Base-by-base conservation (phyloP, 805 yeast genomes). In the Candida glaebosa region DNA sequence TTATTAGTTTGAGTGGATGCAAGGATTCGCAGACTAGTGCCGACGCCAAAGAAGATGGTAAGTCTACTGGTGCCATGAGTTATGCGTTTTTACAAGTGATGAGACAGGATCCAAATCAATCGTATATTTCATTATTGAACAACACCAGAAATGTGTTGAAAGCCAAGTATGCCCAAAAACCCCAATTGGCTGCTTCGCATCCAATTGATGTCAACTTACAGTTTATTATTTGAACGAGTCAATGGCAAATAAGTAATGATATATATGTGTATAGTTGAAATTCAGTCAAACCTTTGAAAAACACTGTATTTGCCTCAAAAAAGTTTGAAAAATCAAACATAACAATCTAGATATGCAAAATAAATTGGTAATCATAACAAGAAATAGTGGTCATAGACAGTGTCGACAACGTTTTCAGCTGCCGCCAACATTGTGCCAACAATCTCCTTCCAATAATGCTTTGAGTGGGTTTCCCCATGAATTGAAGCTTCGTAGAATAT, bases 61-160 rank as follows among this genome's bases (percentile, higher is more conserved):
- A 61, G 9, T 76, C 81, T 32, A 84, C 93, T 0, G 96, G 96
- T 43, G 96, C 96, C 3, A 82, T 87, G 86, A 82, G 89, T 18
- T 84, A 79, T 64, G 83, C 95, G 1, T 85, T 87, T 53, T 70
- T 85, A 35, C 69, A 72, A 45, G 90, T 84, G 6, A 63, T 87
- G 68, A 52, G 64, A 18, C 65, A 71, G 37, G 77, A 79, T 53
- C 82, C 86, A 5, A 72, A 75, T 50, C 93, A 85, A 63, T 72
- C 83, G 16, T 87, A 82, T 54, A 53, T 86, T 41, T 71, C 87
- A 3, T 66, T 87, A 44, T 66, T 87, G 58, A 84, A 85, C 60
- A 78, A 80, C 47, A 80, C 84, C 77, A 74, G 96, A 56, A 57
- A 68, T 22, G 77, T 79, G 32, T 70, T 87, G 67, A 56, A 67